Conservation (phyloP, 805 yeast genomes). For the Priceomyces melissophilus region DNA sequence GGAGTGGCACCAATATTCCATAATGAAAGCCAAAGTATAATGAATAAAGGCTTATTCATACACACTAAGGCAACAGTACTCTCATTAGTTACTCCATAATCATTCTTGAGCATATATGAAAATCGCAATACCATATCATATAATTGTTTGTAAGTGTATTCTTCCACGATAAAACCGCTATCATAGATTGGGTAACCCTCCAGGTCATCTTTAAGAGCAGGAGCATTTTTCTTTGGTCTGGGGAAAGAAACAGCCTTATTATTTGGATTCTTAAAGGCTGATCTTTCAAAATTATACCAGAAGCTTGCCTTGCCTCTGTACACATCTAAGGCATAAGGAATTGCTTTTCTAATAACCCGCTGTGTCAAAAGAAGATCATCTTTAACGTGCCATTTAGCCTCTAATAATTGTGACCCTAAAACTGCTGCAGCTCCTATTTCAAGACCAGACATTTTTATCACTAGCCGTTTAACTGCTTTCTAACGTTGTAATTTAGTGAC, state of each 20-base stretch:
- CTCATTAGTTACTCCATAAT: conserved; percentile 61
- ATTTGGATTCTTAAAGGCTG: conserved; percentile 48
- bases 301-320: conserved; percentile 48
- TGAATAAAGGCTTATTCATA: conserved; percentile 79
- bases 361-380: conserved; percentile 57
- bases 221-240: conserved; percentile 36
- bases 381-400: conserved; percentile 41
- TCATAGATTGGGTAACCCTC: conserved; percentile 44
- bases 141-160: conserved; percentile 64
- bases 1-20: conserved; percentile 93
- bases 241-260: conserved; percentile 63
- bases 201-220: conserved; percentile 20
- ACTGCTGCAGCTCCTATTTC: conserved; percentile 43
- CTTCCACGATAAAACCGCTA: conserved; percentile 57
- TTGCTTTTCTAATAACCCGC: conserved; percentile 36
- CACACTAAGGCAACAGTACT: conserved; percentile 73
- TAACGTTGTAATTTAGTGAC: not conserved
- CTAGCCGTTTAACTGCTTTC: not conserved
- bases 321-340: conserved; percentile 38
- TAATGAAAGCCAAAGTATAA: conserved; percentile 76
- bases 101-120: conserved; percentile 59
- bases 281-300: conserved; percentile 67
- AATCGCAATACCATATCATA: conserved; percentile 63
- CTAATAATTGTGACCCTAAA: conserved; percentile 44
- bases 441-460: conserved; percentile 25